A percentile compares a stretch with the other conserved stretches of the same genome.
These are phyloP conservation scores for Phaseolus lunatus DNA, from an alignment of 306 rosid species.

Conservation along the genomic window DNA sequence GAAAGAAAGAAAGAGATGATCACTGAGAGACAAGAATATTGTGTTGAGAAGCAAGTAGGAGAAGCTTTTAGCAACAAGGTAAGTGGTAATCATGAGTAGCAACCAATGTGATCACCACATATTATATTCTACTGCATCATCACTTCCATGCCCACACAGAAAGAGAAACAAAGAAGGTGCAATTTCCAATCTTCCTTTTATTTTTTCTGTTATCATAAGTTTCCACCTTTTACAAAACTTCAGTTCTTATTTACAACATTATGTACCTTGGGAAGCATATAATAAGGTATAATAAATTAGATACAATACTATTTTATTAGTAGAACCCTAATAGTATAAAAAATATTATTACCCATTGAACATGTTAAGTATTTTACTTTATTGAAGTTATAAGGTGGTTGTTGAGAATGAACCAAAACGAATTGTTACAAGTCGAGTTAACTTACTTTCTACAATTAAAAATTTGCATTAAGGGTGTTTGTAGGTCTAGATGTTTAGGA, in stretches of 20 bases:
- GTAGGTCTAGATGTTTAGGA: too few species aligned
- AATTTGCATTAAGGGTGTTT: too few species aligned
- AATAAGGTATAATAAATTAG: too few species aligned
- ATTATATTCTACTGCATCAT: slow-evolving; percentile 9
- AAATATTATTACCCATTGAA: too few species aligned
- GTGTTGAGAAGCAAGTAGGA: slow-evolving; percentile 44
- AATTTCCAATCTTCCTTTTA: slow-evolving; percentile 38
- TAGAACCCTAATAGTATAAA: too few species aligned
- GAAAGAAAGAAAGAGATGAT: not conserved
- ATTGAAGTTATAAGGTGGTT: too few species aligned
- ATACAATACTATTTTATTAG: not conserved
- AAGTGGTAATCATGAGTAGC: slow-evolving; percentile 36
- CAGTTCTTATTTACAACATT: not conserved
- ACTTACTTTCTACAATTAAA: too few species aligned
- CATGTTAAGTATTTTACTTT: too few species aligned
- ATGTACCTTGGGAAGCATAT: not conserved
- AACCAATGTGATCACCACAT: slow-evolving; percentile 13
- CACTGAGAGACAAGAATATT: slow-evolving; percentile 11
- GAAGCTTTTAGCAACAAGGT: slow-evolving; percentile 37
- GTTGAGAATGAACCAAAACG: too few species aligned
- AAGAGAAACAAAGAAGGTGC: slow-evolving; percentile 38
- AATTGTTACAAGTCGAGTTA: too few species aligned
- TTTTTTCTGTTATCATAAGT: slow-evolving; percentile 15
- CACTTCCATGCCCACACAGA: slow-evolving; percentile 9
- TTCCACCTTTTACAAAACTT: slow-evolving; percentile 10